Conservation (phyloP, 495 filamentous ascomycete genomes). For the Geoglossum glabrum region DNA sequence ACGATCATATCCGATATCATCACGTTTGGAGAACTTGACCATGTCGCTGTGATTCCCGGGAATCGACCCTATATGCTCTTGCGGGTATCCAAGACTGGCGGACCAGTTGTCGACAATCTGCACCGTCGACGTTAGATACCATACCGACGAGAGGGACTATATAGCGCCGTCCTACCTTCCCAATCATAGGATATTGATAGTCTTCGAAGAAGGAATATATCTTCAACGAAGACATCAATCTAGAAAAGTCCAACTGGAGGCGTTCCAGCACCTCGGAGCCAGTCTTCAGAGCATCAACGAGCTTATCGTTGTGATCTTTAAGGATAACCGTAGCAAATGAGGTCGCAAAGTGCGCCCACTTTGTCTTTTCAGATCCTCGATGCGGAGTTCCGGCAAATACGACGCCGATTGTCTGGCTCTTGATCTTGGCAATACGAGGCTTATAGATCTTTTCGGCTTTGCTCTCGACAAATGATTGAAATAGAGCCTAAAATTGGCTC, state of each 20-base stretch:
- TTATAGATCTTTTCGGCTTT: background rate
- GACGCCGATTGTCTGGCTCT: constrained; percentile 42
- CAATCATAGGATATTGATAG: background rate
- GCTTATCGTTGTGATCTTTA: background rate
- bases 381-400: constrained; percentile 75
- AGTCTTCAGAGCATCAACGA: background rate
- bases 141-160: background rate
- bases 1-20: background rate
- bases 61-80: background rate
- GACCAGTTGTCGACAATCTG: background rate
- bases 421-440: background rate
- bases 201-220: background rate
- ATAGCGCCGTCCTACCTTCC: background rate
- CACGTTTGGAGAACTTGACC: background rate
- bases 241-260: background rate
- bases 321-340: background rate
- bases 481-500: constrained; percentile 22
- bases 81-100: background rate
- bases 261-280: background rate
- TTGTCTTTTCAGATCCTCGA: constrained; percentile 52
- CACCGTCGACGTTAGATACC: background rate
- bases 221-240: background rate
- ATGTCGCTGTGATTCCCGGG: background rate
- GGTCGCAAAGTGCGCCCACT: constrained; percentile 30
- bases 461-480: constrained; percentile 40